Conservation (phyloP, 2,329 filamentous ascomycete species). For the Ophioceras dolichostomum region DNA sequence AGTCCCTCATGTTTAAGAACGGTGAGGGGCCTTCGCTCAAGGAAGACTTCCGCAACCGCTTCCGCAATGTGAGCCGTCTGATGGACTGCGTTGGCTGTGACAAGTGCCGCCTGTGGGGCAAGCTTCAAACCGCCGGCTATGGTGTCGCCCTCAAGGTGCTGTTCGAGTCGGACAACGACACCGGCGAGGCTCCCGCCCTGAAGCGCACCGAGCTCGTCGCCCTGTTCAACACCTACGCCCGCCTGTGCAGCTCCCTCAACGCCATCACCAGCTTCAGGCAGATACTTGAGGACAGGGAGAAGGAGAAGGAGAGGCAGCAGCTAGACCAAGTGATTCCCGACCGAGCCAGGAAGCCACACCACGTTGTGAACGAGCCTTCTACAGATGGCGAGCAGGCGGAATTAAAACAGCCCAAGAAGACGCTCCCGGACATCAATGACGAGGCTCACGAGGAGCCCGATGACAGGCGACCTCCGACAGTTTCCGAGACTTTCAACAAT, state of each 20-base stretch:
- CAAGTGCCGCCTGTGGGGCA: slow-evolving; percentile 97
- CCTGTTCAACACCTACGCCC: slow-evolving; percentile 84
- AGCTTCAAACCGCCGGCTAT: slow-evolving; percentile 89
- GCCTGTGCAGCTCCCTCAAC: slow-evolving; percentile 69
- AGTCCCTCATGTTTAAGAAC: slow-evolving; percentile 86
- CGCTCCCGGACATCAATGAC: too few relatives aligned
- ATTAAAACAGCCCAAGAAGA: too few relatives aligned
- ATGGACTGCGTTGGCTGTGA: slow-evolving; percentile 99
- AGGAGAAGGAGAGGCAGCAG: slow-evolving; percentile 12
- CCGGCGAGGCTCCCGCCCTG: slow-evolving; percentile 48
- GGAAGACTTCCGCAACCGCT: slow-evolving; percentile 94
- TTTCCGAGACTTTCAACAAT: slow-evolving; percentile 44
- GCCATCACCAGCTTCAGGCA: slow-evolving; percentile 60
- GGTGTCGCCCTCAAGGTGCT: slow-evolving; percentile 90
- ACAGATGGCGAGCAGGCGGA: too few relatives aligned
- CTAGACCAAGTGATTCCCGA: slow-evolving; percentile 18
- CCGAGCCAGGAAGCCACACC: slow-evolving; percentile 29
- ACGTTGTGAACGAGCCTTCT: slow-evolving; percentile 26
- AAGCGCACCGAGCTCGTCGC: slow-evolving; percentile 88
- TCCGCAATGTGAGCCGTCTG: slow-evolving; percentile 88
- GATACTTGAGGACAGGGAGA: slow-evolving; percentile 32
- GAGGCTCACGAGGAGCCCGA: slow-evolving; percentile 18
- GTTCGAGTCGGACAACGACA: slow-evolving; percentile 73
- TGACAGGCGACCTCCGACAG: slow-evolving; percentile 20
- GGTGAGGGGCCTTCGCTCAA: slow-evolving; percentile 67